Base-by-base conservation (phyloP, 108 stramenopile species). In the Nitzschia sp. region DNA sequence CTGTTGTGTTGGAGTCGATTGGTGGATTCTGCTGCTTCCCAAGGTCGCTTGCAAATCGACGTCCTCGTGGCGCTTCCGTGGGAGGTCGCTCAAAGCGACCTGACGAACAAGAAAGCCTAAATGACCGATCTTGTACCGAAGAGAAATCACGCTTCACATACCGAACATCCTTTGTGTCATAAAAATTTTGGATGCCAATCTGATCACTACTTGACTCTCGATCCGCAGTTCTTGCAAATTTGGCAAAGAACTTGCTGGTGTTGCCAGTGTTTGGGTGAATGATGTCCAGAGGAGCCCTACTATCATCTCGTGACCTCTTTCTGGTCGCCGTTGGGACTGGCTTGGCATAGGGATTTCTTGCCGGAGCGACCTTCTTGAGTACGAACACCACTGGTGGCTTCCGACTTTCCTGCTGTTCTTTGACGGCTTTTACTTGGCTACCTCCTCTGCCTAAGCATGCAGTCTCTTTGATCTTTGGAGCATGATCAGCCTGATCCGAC, bases 81-180 rank as follows among this genome's bases (percentile, higher is more conserved):
- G 48, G 5, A 22, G 9, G 13, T 50, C 48, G 19, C 19, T 50
- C 48, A 22, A 50, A 50, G 21, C 21, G 48, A 5, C 48, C 16
- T 21, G 21, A n/a, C 19, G 16, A 11, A 50, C 13, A 8, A 5
- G 48, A 16, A 11, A 50, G 16, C 19, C 13, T 4, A 4, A 8
- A n/a, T 8, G 48, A 19, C 19, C 48, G 48, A 50, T 50, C 19
- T 11, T 22, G 17, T 21, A n/a, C 17, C 9, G 48, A 21, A 50
- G 19, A 50, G 17, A 56, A 56, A 32, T 30, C 26, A 13, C 55
- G 55, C 30, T 56, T 56, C 15, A 56, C 55, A 56, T 21, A 56
- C 15, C 55, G 55, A 29, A 29, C 26, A 30, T 56, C 55, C n/a
- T n/a, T n/a, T n/a, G n/a, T n/a, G n/a, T n/a, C n/a, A n/a, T n/a